These are phyloP conservation scores for Casuarina equisetifolia DNA, from an alignment of 306 rosid genomes.

Conservation along the genomic window DNA sequence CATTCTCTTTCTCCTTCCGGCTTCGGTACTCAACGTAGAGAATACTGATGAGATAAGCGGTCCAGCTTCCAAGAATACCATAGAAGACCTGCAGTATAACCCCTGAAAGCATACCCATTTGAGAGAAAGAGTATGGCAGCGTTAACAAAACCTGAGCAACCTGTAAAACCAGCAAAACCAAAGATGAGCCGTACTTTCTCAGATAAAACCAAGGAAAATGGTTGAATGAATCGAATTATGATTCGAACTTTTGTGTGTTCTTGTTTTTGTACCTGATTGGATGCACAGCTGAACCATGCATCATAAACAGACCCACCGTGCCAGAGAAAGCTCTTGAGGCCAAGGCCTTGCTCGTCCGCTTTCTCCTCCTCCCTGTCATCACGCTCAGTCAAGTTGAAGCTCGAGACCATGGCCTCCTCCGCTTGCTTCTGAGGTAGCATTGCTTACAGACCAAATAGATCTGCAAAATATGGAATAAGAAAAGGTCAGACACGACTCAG, in stretches of 20 bases:
- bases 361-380: conserved; percentile 60
- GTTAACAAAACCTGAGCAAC: conserved; percentile 95
- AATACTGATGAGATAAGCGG: conserved; percentile 88
- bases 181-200: conserved; percentile 2
- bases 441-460: conserved; percentile 29
- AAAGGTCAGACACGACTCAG: conserved; percentile 29
- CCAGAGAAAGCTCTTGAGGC: conserved; percentile 65
- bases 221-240: conserved; percentile 19
- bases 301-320: conserved; percentile 95
- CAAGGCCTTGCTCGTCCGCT: conserved; percentile 35
- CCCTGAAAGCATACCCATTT: conserved; percentile 85
- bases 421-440: conserved; percentile 66
- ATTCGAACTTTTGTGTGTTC: conserved; percentile 1
- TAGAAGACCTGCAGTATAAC: conserved; percentile 75
- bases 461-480: conserved; percentile 31
- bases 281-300: conserved; percentile 98
- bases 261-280: conserved; percentile 65
- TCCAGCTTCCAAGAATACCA: conserved; percentile 95
- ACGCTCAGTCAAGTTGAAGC: conserved; percentile 45
- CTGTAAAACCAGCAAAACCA: conserved; percentile 38
- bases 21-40: conserved; percentile 85
- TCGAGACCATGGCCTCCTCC: conserved; percentile 68
- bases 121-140: conserved; percentile 87
- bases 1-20: conserved; percentile 83
- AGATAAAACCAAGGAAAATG: background rate